phyloP scores from a whole-genome alignment of 2,329 filamentous ascomycete species.

The Cryphonectria carpinicola region DNA sequence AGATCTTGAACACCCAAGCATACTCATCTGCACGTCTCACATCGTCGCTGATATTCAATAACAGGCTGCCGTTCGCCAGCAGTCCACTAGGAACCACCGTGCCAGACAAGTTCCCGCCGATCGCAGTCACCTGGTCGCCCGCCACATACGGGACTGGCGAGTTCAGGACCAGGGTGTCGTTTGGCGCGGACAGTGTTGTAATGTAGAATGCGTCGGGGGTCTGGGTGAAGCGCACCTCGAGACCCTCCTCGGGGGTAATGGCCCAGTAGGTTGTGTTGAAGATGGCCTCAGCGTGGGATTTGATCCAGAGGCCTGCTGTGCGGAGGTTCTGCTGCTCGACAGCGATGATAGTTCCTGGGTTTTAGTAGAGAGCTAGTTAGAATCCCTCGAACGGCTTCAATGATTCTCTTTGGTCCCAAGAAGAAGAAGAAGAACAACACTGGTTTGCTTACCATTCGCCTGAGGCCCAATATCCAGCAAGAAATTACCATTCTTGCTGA shows the following conservation, averaged over 20 bases:
- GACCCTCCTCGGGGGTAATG: slow-evolving; percentile 46
- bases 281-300: slow-evolving; percentile 55
- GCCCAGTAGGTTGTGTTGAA: slow-evolving; percentile 62
- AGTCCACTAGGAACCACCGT: slow-evolving; percentile 31
- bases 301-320: slow-evolving; percentile 58
- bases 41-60: slow-evolving; percentile 39
- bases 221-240: slow-evolving; percentile 54
- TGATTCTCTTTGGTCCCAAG: neutral
- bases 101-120: slow-evolving; percentile 40
- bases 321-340: slow-evolving; percentile 46
- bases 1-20: slow-evolving; percentile 42
- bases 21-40: slow-evolving; percentile 42
- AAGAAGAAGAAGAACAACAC: too few relatives aligned
- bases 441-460: slow-evolving; percentile 21
- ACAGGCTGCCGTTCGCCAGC: slow-evolving; percentile 33
- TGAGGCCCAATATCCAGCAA: slow-evolving; percentile 36
- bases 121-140: slow-evolving; percentile 50
- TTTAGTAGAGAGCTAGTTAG: neutral
- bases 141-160: slow-evolving; percentile 50
- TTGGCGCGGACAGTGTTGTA: slow-evolving; percentile 47
- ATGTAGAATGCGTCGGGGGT: slow-evolving; percentile 58
- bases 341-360: slow-evolving; percentile 22
- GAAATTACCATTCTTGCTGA: slow-evolving; percentile 39
- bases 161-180: slow-evolving; percentile 44
- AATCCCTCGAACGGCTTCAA: neutral